Base-by-base conservation (phyloP, 208 protist genomes). In the Wallacemonas sp. region DNA sequence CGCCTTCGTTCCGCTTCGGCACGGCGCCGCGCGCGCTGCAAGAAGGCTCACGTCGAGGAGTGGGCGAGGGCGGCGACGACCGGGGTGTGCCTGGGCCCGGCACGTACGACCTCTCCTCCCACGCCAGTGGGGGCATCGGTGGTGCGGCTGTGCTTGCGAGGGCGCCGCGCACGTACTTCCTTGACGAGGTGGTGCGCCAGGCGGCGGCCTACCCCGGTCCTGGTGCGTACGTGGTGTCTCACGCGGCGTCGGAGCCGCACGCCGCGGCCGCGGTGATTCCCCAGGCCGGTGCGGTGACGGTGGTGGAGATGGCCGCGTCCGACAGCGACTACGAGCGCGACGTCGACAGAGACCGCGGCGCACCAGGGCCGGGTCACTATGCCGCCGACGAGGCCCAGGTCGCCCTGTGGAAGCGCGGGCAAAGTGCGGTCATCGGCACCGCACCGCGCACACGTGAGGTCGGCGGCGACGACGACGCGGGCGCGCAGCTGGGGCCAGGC, bases 11-110 rank as follows among this genome's bases (percentile, higher is more conserved):
- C 55, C 36, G 36, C 33, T 85, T 83, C 54, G 73, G 76, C 26
- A 82, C 66, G 17, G 68, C 80, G 19, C 64, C 75, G n/a, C 84
- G 80, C 44, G 54, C 68, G 10, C 5, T 71, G 1, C 5, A 53
- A 33, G 58, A 54, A 19, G 45, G 21, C 42, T 48, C 42, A 6
- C 17, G 19, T 48, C 9, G n/a, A n/a, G n/a, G 15, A 1, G 48
- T n/a, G 9, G 32, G 63, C 13, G 22, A 38, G 13, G 21, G 38
- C 41, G 63, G 2, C 26, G 32, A 61, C 42, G 41, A 6, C 9
- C 27, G n/a, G 37, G 21, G 0, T 5, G 33, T 55, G 26, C 78
- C 73, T 19, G 78, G 78, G 4, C 78, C 78, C 0, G 78, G 72
- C 17, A 68, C 66, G 21, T 83, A 83, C 63, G 59, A 62, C 34